phyloP scores from a whole-genome alignment of 2,329 filamentous ascomycete genomes.

The Apiospora kogelbergensis region DNA sequence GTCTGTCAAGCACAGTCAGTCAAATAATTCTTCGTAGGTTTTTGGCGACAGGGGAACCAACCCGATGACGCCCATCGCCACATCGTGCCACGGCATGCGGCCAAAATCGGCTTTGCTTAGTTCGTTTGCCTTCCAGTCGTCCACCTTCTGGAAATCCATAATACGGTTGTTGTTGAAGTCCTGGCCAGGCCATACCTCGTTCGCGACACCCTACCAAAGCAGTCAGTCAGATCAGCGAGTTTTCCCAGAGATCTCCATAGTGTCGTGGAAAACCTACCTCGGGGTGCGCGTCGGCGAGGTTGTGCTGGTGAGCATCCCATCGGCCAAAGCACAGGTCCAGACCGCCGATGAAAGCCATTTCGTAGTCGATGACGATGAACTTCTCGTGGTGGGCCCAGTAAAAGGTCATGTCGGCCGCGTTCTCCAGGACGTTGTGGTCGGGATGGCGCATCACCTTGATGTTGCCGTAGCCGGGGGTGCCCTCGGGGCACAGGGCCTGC shows the following conservation, averaged over 20 bases:
- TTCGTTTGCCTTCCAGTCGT: constrained; percentile 92
- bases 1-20: constrained; percentile 46
- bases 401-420: constrained; percentile 92
- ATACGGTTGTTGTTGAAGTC: constrained; percentile 98
- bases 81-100: constrained; percentile 98
- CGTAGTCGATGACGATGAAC: constrained; percentile 92
- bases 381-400: constrained; percentile 93
- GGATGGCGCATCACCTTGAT: constrained; percentile 89
- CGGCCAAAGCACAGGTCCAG: constrained; percentile 94
- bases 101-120: constrained; percentile 88
- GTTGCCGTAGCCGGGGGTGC: constrained; percentile 79
- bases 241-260: neutral
- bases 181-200: constrained; percentile 91
- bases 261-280: constrained; percentile 35
- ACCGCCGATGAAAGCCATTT: constrained; percentile 88
- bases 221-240: neutral
- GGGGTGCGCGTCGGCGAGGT: constrained; percentile 84
- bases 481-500: constrained; percentile 76
- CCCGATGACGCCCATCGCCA: constrained; percentile 78
- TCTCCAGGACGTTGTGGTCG: constrained; percentile 93
- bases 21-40: neutral
- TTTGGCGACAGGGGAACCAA: neutral
- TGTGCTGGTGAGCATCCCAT: constrained; percentile 87
- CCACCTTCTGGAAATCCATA: constrained; percentile 89
- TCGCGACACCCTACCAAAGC: constrained; percentile 55